A percentile compares a stretch with the other conserved stretches of the same genome.
Conservation (phyloP, 768 basidiomycete genomes). For the Tulasnella calospora region DNA sequence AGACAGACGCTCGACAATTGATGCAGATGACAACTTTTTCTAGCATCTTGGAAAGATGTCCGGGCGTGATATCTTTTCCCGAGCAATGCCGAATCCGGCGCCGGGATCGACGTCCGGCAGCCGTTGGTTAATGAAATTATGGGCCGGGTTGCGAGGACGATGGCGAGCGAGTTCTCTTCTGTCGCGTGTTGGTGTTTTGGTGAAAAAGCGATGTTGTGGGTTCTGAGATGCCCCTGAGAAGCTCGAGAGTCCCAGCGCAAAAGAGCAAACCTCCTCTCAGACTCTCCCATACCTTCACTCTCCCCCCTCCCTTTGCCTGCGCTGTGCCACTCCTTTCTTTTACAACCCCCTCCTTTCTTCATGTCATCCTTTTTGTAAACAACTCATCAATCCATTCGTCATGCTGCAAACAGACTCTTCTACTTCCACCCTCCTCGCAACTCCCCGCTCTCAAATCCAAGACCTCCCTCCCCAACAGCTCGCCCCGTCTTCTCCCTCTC, state of each 20-base stretch:
- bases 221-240: slow-evolving; percentile 5
- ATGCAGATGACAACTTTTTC: no score
- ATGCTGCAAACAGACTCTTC: not conserved
- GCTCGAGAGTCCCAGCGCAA: not conserved
- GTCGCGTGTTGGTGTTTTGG: no score
- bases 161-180: no score
- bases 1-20: no score
- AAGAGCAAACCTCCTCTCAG: not conserved
- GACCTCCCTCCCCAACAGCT: not conserved
- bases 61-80: no score
- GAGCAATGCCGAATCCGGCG: no score
- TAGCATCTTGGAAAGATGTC: no score
- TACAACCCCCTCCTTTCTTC: not conserved
- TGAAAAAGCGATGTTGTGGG: not conserved
- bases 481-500: not conserved
- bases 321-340: slow-evolving; percentile 5
- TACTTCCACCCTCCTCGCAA: not conserved
- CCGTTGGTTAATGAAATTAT: not conserved
- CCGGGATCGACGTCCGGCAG: not conserved
- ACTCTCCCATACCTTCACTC: not conserved
- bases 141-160: no score
- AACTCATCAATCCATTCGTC: not conserved
- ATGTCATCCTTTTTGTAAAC: not conserved
- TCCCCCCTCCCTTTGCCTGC: not conserved
- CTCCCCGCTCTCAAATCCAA: not conserved